A percentile compares a stretch with the other conserved stretches of the same genome.
Evolutionary conservation across 2,329 filamentous ascomycete genomes (phyloP).

Genomic region (Penicillium brasilianum): DNA sequence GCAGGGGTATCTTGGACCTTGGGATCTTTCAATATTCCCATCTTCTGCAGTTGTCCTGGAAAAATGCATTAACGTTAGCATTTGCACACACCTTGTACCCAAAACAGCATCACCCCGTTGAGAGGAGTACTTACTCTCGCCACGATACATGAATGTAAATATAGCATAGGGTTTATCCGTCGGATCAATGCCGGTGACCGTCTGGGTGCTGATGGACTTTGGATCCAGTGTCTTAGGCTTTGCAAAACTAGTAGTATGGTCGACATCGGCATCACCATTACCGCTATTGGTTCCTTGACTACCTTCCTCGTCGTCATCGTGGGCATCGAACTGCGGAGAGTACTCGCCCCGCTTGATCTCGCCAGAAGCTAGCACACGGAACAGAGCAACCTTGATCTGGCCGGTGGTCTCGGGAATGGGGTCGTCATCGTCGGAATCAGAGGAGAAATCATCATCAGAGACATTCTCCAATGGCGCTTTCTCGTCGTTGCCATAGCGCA

Average conservation of each 20-base stretch:
- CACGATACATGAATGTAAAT: slow-evolving; percentile 97
- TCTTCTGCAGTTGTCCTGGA: slow-evolving; percentile 90
- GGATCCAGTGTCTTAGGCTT: slow-evolving; percentile 96
- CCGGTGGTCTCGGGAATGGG: slow-evolving; percentile 88
- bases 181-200: slow-evolving; percentile 96
- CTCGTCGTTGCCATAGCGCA: slow-evolving; percentile 80
- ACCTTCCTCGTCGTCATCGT: slow-evolving; percentile 85
- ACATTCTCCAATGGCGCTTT: slow-evolving; percentile 74
- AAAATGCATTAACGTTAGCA: slow-evolving; percentile 1
- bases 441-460: slow-evolving; percentile 71
- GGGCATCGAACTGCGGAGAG: slow-evolving; percentile 94
- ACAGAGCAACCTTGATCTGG: slow-evolving; percentile 97
- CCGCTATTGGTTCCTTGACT: slow-evolving; percentile 60
- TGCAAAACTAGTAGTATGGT: slow-evolving; percentile 97
- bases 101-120: not conserved
- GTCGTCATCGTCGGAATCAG: slow-evolving; percentile 77
- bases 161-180: slow-evolving; percentile 95
- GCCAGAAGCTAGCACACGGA: slow-evolving; percentile 90
- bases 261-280: slow-evolving; percentile 78
- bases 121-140: slow-evolving; percentile 72
- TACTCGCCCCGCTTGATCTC: slow-evolving; percentile 99
- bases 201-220: slow-evolving; percentile 97
- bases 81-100: not conserved
- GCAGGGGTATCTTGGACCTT: slow-evolving; percentile 66
- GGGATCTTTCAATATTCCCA: slow-evolving; percentile 78